Evolutionary conservation across 805 yeast species (phyloP), one percentile per base, ranked within the genome.

Genomic region (Metschnikowia sp.): DNA sequence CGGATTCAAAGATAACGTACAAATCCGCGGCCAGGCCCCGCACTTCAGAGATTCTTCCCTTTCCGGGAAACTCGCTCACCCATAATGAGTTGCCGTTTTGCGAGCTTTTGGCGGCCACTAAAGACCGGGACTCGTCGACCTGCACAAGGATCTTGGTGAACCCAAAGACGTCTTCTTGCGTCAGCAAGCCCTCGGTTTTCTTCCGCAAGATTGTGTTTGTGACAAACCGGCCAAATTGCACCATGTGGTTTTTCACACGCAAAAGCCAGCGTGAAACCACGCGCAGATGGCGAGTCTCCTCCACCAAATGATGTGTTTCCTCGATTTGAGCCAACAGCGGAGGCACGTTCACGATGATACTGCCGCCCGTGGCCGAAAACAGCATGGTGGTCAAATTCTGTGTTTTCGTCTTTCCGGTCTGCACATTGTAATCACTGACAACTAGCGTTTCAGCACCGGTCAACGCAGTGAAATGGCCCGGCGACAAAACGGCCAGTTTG

Each of bases 261-360:
- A 50, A 51, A 12, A 66, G 33, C 68, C 70, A 68, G 29, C 67
- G 63, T 10, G 45, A 13, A 10, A 56, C 26, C 8, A 64, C 44
- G 35, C 62, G 54, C 19, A 56, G 50, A 13, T 57, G 49, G 12
- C 55, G 50, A 7, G 58, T 43, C 34, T 67, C 74, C 37, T 68
- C 66, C 30, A 68, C 58, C 40, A 70, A 49, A 40, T 64, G 65
- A 39, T 68, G 65, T 11, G 59, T 67, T 45, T 64, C 60, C 32
- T 63, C 65, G 29, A 65, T 55, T 4, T 62, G 52, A 10, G 54
- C 49, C 38, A 61, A 49, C 6, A 69, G 60, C 22, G 57, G 58
- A 7, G 74, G 74, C 36, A 61, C 64, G 47, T 70, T 65, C 5
- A 67, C 59, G 15, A 69, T 54, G 13, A 66, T 43, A n/a, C 58